phyloP scores from a whole-genome alignment of 2,329 filamentous ascomycete species.

The Pseudogymnoascus sp. region DNA sequence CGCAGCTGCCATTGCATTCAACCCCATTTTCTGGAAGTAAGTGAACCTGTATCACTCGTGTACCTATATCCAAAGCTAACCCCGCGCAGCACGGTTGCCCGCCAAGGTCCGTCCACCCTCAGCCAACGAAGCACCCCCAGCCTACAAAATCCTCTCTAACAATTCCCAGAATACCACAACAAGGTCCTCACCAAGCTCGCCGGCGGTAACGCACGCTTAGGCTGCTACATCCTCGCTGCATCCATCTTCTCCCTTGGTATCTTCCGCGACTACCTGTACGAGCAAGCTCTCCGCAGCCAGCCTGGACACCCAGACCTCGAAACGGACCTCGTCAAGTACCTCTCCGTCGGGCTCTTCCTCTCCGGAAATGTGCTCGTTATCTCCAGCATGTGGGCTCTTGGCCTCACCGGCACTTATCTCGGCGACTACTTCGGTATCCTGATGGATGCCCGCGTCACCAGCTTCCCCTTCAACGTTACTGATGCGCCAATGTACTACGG shows the following conservation, averaged over 20 bases:
- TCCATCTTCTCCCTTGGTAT: constrained; percentile 91
- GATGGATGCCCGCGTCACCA: constrained; percentile 89
- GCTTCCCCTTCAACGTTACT: constrained; percentile 91
- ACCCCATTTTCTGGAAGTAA: constrained; percentile 99
- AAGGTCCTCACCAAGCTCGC: constrained; percentile 84
- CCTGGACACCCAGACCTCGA: constrained; percentile 69
- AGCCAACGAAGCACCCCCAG: constrained; percentile 12
- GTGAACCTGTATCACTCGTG: constrained; percentile 31
- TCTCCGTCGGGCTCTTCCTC: constrained; percentile 65
- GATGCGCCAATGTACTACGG: constrained; percentile 95
- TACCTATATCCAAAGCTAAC: background rate
- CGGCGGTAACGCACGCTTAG: constrained; percentile 65
- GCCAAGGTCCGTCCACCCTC: constrained; percentile 54
- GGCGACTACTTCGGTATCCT: constrained; percentile 98
- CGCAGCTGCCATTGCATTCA: constrained; percentile 78
- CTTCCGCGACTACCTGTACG: constrained; percentile 80
- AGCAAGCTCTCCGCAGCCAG: constrained; percentile 68
- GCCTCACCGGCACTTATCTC: constrained; percentile 90
- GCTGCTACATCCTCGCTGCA: constrained; percentile 82
- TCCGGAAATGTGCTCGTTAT: constrained; percentile 78
- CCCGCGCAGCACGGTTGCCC: constrained; percentile 63
- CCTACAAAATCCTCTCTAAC: constrained; percentile 15
- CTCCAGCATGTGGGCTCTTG: constrained; percentile 83
- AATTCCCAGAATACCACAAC: constrained; percentile 72
- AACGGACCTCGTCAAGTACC: constrained; percentile 48